Percentiles rank a stretch among this genome's conserved stretches.
These are phyloP conservation scores for Neocallimastix lanati DNA, from an alignment of 192 early-diverging fungal genomes.

Conservation along the genomic window DNA sequence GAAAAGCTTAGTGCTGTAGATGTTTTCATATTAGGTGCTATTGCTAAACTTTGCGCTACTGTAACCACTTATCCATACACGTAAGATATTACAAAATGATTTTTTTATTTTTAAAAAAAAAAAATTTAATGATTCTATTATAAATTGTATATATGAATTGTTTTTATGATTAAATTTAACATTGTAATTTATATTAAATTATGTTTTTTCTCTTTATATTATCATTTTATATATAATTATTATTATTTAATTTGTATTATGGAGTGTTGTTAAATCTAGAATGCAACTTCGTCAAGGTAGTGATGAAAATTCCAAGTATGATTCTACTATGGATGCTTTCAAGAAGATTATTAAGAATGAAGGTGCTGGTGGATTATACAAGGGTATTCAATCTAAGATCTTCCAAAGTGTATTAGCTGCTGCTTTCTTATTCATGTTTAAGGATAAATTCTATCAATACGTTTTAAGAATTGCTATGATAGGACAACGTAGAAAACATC, in stretches of 20 bases:
- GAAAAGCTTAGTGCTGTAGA: constrained; percentile 30
- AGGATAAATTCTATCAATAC: constrained; percentile 59
- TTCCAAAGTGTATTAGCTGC: constrained; percentile 86
- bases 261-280: constrained; percentile 80
- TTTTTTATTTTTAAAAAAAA: no score
- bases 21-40: constrained; percentile 89
- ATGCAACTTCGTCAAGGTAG: constrained; percentile 89
- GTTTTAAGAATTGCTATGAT: constrained; percentile 5
- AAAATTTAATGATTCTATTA: no score
- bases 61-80: constrained; percentile 96
- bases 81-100: constrained; percentile 30
- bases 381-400: constrained; percentile 88
- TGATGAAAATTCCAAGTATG: constrained; percentile 56
- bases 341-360: constrained; percentile 78
- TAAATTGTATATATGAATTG: no score
- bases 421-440: constrained; percentile 91
- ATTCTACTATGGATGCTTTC: constrained; percentile 68
- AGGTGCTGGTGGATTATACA: constrained; percentile 80
- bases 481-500: background rate
- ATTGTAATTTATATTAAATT: no score
- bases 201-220: no score
- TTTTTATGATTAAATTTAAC: no score
- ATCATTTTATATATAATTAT: no score
- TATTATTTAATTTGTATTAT: no score
- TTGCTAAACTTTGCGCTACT: constrained; percentile 88